phyloP scores from a whole-genome alignment of 108 stramenopile species.

The Nannochloropsis oceanica region DNA sequence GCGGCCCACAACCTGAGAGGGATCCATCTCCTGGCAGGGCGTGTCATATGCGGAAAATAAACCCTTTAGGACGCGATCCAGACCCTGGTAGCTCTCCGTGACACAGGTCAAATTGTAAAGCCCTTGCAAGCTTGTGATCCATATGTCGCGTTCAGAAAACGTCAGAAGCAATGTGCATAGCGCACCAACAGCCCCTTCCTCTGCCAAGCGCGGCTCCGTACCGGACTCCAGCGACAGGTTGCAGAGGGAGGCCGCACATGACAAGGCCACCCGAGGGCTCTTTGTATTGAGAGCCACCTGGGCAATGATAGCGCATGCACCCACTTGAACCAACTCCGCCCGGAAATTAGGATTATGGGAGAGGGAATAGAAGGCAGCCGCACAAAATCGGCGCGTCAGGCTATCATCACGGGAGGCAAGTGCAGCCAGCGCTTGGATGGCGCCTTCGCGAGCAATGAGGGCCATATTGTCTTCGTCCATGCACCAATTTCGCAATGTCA shows the following conservation, averaged over 20 bases:
- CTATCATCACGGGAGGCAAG: not conserved
- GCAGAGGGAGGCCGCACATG: constrained; percentile 7
- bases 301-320: not conserved
- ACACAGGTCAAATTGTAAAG: not conserved
- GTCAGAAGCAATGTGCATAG: not conserved
- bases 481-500: not conserved
- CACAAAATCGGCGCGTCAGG: not conserved
- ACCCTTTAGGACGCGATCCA: not conserved
- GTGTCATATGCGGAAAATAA: not conserved
- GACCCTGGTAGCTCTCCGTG: not conserved
- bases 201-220: constrained; percentile 4
- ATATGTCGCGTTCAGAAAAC: not conserved
- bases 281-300: not conserved
- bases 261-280: not conserved
- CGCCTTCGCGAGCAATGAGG: not conserved
- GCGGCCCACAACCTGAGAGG: not conserved
- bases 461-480: not conserved
- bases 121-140: not conserved
- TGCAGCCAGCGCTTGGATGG: not conserved
- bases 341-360: not conserved
- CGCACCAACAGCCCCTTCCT: constrained; percentile 13
- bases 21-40: not conserved
- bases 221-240: constrained; percentile 23
- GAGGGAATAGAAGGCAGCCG: not conserved
- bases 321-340: not conserved